phyloP scores from a whole-genome alignment of 176 grass and related monocot species.

The Lolium rigidum region DNA sequence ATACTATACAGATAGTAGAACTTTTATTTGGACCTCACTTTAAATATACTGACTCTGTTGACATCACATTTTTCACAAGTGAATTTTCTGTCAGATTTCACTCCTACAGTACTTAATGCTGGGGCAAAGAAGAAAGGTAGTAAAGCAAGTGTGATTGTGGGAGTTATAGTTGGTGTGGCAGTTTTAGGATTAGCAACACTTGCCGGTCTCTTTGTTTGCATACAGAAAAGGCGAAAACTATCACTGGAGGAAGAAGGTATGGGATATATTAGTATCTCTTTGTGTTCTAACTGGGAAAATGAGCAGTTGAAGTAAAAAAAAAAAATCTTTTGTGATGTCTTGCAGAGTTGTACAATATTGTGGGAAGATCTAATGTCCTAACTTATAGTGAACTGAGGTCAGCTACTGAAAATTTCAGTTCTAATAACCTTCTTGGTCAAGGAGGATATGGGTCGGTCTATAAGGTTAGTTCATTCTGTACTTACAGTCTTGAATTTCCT shows the following conservation, averaged over 20 bases:
- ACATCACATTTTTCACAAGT: conserved; percentile 26
- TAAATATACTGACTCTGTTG: neutral
- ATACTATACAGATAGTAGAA: neutral
- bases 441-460: conserved; percentile 86
- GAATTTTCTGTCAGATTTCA: conserved; percentile 63
- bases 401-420: conserved; percentile 73
- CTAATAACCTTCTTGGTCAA: conserved; percentile 77
- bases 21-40: conserved; percentile 9
- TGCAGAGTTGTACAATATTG: conserved; percentile 67
- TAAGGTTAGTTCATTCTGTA: conserved; percentile 59
- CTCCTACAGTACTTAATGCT: conserved; percentile 51
- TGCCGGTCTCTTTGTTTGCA: conserved; percentile 49
- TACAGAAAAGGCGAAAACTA: conserved; percentile 53
- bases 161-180: conserved; percentile 56
- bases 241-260: conserved; percentile 55
- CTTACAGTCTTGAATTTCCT: conserved; percentile 2
- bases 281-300: neutral
- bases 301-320: neutral
- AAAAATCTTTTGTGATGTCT: conserved; percentile 3
- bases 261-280: neutral
- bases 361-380: conserved; percentile 66
- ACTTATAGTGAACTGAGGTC: conserved; percentile 71
- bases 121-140: conserved; percentile 38
- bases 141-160: conserved; percentile 58
- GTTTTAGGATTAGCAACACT: conserved; percentile 56